Conservation (phyloP, 2,329 filamentous ascomycete species). For the Microcyclospora tardicrescens region DNA sequence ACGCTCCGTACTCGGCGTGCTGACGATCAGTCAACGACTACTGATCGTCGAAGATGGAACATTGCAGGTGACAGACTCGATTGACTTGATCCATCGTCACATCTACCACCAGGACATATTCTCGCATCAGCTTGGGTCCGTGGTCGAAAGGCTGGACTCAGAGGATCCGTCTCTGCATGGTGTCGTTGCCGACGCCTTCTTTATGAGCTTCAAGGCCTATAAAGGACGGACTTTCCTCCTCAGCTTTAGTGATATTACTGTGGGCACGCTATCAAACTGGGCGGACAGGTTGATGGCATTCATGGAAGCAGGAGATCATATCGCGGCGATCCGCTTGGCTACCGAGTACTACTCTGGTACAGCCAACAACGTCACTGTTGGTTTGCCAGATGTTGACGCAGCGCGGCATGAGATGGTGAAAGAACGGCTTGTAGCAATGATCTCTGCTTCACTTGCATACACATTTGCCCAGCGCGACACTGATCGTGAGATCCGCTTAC, state of each 20-base stretch:
- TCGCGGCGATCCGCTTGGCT: conserved; percentile 78
- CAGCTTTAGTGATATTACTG: conserved; percentile 84
- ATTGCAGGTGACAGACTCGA: conserved; percentile 85
- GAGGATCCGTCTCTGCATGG: conserved; percentile 84
- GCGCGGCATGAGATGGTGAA: conserved; percentile 69
- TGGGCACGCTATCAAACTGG: conserved; percentile 92
- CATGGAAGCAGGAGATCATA: conserved; percentile 95
- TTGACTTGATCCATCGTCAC: conserved; percentile 81
- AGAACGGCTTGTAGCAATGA: conserved; percentile 85
- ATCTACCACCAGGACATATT: conserved; percentile 89
- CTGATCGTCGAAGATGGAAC: conserved; percentile 82
- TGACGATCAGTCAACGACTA: conserved; percentile 88
- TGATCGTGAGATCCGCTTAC: conserved; percentile 46
- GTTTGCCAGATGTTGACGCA: conserved; percentile 69
- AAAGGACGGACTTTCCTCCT: conserved; percentile 87
- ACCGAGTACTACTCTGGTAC: conserved; percentile 85
- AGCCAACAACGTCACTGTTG: conserved; percentile 87
- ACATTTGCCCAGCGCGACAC: conserved; percentile 55
- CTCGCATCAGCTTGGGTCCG: conserved; percentile 66
- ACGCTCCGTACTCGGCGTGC: conserved; percentile 75
- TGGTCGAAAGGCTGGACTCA: conserved; percentile 82
- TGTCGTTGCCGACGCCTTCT: conserved; percentile 91
- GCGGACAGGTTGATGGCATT: conserved; percentile 83
- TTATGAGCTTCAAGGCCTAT: conserved; percentile 94
- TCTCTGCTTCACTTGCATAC: conserved; percentile 80